Percentiles rank a stretch among this genome's conserved stretches.
These are phyloP conservation scores for Wickerhamiella azymoides DNA, from an alignment of 805 yeast species.

Conservation along the genomic window DNA sequence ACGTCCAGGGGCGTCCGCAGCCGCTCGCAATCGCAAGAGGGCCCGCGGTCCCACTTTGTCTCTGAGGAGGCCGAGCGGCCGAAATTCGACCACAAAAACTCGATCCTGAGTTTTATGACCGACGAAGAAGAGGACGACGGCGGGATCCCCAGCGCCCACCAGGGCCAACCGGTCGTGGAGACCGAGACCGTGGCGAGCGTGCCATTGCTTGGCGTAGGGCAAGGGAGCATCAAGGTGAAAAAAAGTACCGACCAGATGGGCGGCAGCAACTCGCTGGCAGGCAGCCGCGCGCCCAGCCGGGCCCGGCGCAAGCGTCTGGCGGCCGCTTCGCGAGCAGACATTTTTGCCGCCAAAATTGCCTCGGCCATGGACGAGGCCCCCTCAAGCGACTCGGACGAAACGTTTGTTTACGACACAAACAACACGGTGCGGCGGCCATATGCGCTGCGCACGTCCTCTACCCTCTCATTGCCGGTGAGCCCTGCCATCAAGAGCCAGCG, in stretches of 20 bases:
- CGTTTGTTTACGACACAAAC: slow-evolving; percentile 77
- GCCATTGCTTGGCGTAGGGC: slow-evolving; percentile 25
- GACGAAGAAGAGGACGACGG: slow-evolving; percentile 4
- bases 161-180: slow-evolving; percentile 29
- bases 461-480: slow-evolving; percentile 8
- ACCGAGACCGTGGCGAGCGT: slow-evolving; percentile 47
- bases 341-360: slow-evolving; percentile 89
- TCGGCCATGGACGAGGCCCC: slow-evolving; percentile 80
- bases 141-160: slow-evolving; percentile 3
- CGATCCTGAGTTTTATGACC: background rate
- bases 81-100: background rate
- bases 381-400: slow-evolving; percentile 81
- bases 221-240: slow-evolving; percentile 15
- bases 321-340: slow-evolving; percentile 65
- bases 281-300: slow-evolving; percentile 11
- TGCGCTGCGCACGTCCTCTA: slow-evolving; percentile 15
- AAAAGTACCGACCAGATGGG: slow-evolving; percentile 22
- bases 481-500: slow-evolving; percentile 6
- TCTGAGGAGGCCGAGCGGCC: background rate
- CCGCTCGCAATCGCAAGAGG: background rate
- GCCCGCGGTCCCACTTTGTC: background rate
- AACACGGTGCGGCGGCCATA: slow-evolving; percentile 14
- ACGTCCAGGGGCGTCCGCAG: background rate
- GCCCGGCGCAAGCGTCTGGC: slow-evolving; percentile 30
- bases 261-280: background rate